Conservation (phyloP, 768 basidiomycete genomes). For the Mycena belliarum region DNA sequence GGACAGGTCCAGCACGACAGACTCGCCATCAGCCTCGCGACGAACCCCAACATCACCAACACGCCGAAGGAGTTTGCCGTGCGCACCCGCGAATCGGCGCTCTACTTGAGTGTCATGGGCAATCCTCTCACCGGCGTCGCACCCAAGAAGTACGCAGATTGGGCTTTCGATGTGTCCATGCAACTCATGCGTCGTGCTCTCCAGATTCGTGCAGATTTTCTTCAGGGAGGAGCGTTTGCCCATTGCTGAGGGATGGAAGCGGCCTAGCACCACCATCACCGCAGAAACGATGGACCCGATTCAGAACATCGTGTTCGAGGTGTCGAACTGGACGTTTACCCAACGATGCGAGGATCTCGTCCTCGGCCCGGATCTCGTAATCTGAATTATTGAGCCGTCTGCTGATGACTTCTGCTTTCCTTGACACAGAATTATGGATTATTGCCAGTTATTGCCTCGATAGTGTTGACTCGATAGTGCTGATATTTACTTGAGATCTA, state of each 20-base stretch:
- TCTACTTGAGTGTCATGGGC: conserved; percentile 20
- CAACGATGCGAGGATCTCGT: conserved; percentile 10
- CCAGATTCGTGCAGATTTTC: conserved; percentile 22
- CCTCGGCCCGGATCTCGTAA: conserved; percentile 3
- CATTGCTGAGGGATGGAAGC: conserved; percentile 22
- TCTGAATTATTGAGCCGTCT: not conserved
- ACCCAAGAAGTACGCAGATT: conserved; percentile 18
- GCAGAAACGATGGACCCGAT: conserved; percentile 4
- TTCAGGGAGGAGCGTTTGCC: conserved; percentile 24
- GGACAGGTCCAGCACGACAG: conserved; percentile 18
- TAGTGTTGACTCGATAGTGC: no score
- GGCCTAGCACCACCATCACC: conserved; percentile 7
- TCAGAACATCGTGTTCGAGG: not conserved
- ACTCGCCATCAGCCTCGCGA: conserved; percentile 6
- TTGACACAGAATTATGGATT: no score
- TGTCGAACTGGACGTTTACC: conserved; percentile 14
- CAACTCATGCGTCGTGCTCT: no score
- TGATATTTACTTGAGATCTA: no score
- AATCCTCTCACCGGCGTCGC: conserved; percentile 13
- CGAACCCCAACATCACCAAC: conserved; percentile 15
- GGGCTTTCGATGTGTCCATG: not conserved
- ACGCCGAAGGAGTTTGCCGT: conserved; percentile 17
- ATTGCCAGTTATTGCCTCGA: no score
- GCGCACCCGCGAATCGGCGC: conserved; percentile 14
- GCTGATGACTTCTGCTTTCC: no score